phyloP scores from a whole-genome alignment of 2,329 filamentous ascomycete genomes.

The Achaetomium macrosporum region DNA sequence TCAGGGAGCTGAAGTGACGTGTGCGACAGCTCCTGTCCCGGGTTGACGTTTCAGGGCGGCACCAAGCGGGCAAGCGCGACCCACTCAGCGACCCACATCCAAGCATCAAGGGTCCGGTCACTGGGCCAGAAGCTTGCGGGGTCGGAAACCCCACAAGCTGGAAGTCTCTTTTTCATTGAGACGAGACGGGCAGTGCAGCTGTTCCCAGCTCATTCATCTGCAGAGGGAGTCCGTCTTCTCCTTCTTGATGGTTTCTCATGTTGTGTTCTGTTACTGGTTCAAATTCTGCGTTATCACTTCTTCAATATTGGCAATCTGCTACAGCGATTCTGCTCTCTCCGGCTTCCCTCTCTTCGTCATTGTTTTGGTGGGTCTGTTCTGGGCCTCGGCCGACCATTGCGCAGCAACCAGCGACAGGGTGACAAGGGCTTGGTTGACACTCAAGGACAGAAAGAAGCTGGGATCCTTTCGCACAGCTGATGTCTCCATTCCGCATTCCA shows the following conservation, averaged over 20 bases:
- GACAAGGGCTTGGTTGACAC: background rate
- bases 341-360: too few species aligned
- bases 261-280: too few species aligned
- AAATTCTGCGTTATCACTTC: too few species aligned
- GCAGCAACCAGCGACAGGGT: constrained; percentile 14
- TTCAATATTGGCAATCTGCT: too few species aligned
- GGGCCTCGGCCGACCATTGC: constrained; percentile 13
- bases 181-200: background rate
- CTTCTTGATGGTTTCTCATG: too few species aligned
- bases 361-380: constrained; percentile 15
- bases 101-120: constrained; percentile 10
- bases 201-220: background rate
- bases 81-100: background rate
- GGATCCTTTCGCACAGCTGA: constrained; percentile 10
- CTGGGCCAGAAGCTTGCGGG: constrained; percentile 16
- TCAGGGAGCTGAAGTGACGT: background rate
- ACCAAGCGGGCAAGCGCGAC: background rate
- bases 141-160: background rate
- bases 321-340: too few species aligned
- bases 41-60: constrained; percentile 12
- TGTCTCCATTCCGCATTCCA: constrained; percentile 8
- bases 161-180: background rate
- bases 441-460: background rate
- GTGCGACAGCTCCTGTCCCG: constrained; percentile 7
- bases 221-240: background rate